phyloP scores from a whole-genome alignment of 1,284 basidiomycete species.

The Anthracocystis panici-leucophaei region DNA sequence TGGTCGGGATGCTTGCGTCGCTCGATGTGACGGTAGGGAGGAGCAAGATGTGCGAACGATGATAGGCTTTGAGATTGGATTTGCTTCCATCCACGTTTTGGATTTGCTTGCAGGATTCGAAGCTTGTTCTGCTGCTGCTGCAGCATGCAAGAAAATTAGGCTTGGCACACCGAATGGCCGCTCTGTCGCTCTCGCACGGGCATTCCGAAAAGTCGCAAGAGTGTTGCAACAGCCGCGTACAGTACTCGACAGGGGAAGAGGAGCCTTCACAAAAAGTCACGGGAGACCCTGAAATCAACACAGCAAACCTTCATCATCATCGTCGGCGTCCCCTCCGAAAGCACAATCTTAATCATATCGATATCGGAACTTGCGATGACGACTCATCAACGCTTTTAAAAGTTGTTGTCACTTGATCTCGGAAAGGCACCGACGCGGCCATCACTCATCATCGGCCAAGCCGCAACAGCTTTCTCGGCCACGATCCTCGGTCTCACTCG shows the following conservation, averaged over 20 bases:
- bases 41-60: background rate
- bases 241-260: background rate
- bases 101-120: too few relatives aligned
- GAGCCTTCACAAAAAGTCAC: background rate
- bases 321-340: conserved; percentile 5
- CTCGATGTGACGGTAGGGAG: background rate
- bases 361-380: conserved; percentile 1
- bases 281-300: conserved; percentile 6
- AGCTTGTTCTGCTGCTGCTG: background rate
- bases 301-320: background rate
- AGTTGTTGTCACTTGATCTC: background rate
- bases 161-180: background rate
- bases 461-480: background rate
- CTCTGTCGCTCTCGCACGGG: conserved; percentile 12
- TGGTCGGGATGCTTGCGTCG: background rate
- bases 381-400: background rate
- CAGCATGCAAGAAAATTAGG: background rate
- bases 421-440: background rate
- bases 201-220: conserved; percentile 2
- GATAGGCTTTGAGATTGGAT: background rate
- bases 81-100: conserved; percentile 3
- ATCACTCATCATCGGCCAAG: background rate
- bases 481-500: background rate
- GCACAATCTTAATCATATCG: background rate
- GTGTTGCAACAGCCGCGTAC: background rate